These are phyloP conservation scores for Candida ortonii DNA, from an alignment of 805 yeast species.

Conservation along the genomic window DNA sequence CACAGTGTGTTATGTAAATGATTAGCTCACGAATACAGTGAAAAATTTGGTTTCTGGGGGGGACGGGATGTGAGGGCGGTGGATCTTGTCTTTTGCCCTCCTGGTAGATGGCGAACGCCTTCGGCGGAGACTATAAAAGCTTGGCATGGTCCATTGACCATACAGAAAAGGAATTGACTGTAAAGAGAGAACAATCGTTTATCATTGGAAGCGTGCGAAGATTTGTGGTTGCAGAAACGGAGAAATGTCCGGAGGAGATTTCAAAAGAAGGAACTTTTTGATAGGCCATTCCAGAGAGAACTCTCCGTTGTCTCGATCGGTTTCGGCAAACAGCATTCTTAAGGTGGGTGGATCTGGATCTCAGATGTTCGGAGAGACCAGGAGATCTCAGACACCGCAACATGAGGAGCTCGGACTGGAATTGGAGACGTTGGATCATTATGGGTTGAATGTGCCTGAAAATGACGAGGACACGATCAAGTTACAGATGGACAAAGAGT, in stretches of 20 bases:
- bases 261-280: slow-evolving; percentile 12
- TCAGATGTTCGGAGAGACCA: slow-evolving; percentile 6
- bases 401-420: slow-evolving; percentile 18
- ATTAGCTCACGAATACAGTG: too few relatives aligned
- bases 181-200: too few relatives aligned
- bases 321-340: slow-evolving; percentile 21
- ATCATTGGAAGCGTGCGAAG: too few relatives aligned
- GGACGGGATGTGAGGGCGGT: too few relatives aligned
- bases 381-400: slow-evolving; percentile 2
- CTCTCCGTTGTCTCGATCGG: slow-evolving; percentile 27
- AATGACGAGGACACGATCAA: slow-evolving; percentile 37
- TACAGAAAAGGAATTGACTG: background rate
- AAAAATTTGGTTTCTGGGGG: slow-evolving; percentile 51
- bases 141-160: background rate
- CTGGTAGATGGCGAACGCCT: too few relatives aligned
- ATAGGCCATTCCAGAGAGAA: slow-evolving; percentile 22
- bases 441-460: slow-evolving; percentile 58
- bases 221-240: slow-evolving; percentile 2
- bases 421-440: slow-evolving; percentile 23
- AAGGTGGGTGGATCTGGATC: slow-evolving; percentile 12
- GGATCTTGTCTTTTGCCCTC: background rate
- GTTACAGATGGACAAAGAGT: slow-evolving; percentile 22
- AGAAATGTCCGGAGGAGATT: slow-evolving; percentile 9
- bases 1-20: too few relatives aligned
- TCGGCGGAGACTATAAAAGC: too few relatives aligned